Evolutionary conservation across 2,329 filamentous ascomycete genomes (phyloP).

Genomic region (Talaromyces sp.): DNA sequence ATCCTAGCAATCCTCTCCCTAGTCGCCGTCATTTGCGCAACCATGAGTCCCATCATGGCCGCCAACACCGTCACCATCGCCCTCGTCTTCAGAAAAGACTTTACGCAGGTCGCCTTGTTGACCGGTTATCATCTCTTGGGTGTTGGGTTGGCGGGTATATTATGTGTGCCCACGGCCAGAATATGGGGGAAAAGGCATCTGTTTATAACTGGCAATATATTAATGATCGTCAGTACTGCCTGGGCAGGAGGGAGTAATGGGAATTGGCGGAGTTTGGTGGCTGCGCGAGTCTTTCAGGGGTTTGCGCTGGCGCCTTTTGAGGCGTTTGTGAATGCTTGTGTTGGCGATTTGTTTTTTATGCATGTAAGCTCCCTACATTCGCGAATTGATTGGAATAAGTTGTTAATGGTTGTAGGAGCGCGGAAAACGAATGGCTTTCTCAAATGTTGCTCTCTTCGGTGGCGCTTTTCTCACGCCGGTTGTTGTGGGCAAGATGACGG

Average conservation of each 20-base stretch:
- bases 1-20: slow-evolving; percentile 77
- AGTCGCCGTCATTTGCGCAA: slow-evolving; percentile 77
- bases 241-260: slow-evolving; percentile 72
- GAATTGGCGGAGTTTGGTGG: slow-evolving; percentile 71
- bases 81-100: slow-evolving; percentile 61
- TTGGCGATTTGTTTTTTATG: slow-evolving; percentile 88
- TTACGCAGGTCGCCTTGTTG: slow-evolving; percentile 75
- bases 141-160: slow-evolving; percentile 74
- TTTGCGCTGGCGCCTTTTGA: slow-evolving; percentile 86
- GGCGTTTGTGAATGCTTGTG: slow-evolving; percentile 80
- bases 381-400: background rate
- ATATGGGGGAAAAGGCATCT: slow-evolving; percentile 92
- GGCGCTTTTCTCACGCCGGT: slow-evolving; percentile 79
- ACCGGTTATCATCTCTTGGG: slow-evolving; percentile 87
- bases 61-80: slow-evolving; percentile 80
- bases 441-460: slow-evolving; percentile 68
- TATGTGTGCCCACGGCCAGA: slow-evolving; percentile 83
- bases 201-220: slow-evolving; percentile 72
- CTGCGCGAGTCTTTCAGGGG: slow-evolving; percentile 80
- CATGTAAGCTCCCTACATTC: slow-evolving; percentile 58
- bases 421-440: slow-evolving; percentile 82
- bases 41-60: slow-evolving; percentile 81
- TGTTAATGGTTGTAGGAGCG: slow-evolving; percentile 54
- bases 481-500: slow-evolving; percentile 82
- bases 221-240: slow-evolving; percentile 70